Evolutionary conservation across 768 basidiomycete species (phyloP).

Genomic region (Rhizopogon roseolus): DNA sequence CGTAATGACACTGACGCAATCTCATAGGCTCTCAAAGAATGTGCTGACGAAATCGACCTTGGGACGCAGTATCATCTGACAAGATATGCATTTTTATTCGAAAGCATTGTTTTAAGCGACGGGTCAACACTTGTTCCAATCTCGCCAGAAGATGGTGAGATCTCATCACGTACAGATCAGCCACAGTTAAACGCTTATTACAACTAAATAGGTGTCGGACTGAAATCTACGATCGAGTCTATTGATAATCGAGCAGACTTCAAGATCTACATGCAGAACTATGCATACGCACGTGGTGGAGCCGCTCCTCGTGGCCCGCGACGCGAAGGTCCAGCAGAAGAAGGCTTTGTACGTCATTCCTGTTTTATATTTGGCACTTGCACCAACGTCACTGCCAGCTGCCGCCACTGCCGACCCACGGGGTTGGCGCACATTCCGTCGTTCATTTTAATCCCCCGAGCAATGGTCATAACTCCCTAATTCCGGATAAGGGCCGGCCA

Average conservation of each 20-base stretch:
- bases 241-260: slow-evolving; percentile 96
- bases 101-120: slow-evolving; percentile 85
- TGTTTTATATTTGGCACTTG: slow-evolving; percentile 1
- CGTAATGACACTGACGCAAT: slow-evolving; percentile 6
- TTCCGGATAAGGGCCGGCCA: slow-evolving; percentile 61
- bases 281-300: slow-evolving; percentile 81
- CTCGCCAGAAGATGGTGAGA: slow-evolving; percentile 59
- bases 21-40: slow-evolving; percentile 82
- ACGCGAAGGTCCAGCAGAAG: slow-evolving; percentile 85
- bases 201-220: slow-evolving; percentile 47
- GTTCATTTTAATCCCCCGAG: slow-evolving; percentile 20
- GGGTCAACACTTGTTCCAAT: slow-evolving; percentile 80
- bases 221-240: slow-evolving; percentile 83
- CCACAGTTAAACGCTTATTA: background rate
- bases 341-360: slow-evolving; percentile 81
- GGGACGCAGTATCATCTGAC: slow-evolving; percentile 98
- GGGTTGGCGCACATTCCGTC: slow-evolving; percentile 21
- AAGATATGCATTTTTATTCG: slow-evolving; percentile 91
- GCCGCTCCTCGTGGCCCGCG: slow-evolving; percentile 63
- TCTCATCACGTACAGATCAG: background rate
- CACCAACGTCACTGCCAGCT: slow-evolving; percentile 34
- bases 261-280: slow-evolving; percentile 96
- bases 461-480: slow-evolving; percentile 24
- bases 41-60: slow-evolving; percentile 92
- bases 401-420: slow-evolving; percentile 52